phyloP scores from a whole-genome alignment of 257 asterid genomes.

The Pogostemon cablin region DNA sequence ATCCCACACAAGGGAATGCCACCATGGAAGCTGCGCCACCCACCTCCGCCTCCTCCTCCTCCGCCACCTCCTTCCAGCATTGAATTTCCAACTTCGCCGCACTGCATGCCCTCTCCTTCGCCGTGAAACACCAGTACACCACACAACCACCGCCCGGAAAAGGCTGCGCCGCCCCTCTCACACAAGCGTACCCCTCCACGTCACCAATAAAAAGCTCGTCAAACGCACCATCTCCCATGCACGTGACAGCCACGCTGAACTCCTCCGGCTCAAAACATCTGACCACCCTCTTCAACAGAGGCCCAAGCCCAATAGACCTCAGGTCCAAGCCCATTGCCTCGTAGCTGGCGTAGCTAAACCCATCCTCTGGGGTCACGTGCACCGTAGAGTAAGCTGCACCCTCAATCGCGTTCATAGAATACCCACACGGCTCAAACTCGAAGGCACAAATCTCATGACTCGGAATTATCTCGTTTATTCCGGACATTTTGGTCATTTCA shows the following conservation, averaged over 20 bases:
- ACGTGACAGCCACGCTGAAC: slow-evolving; percentile 50
- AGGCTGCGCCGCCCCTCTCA: slow-evolving; percentile 32
- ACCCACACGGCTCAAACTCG: slow-evolving; percentile 60
- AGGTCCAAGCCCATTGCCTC: slow-evolving; percentile 46
- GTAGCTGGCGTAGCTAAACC: slow-evolving; percentile 62
- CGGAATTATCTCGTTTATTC: slow-evolving; percentile 39
- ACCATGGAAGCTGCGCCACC: not conserved
- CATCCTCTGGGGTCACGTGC: slow-evolving; percentile 45
- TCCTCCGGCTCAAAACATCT: slow-evolving; percentile 43
- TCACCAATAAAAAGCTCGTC: slow-evolving; percentile 21
- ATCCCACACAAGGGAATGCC: slow-evolving; percentile 20
- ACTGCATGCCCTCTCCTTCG: not conserved
- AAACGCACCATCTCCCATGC: slow-evolving; percentile 23
- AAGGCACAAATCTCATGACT: slow-evolving; percentile 44
- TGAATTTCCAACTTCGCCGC: slow-evolving; percentile 16
- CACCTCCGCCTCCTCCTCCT: slow-evolving; percentile 16
- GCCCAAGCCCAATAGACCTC: slow-evolving; percentile 30
- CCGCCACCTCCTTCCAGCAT: slow-evolving; percentile 31
- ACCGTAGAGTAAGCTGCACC: slow-evolving; percentile 49
- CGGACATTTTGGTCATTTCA: slow-evolving; percentile 45
- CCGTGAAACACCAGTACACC: slow-evolving; percentile 39
- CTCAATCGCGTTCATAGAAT: slow-evolving; percentile 56
- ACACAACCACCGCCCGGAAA: slow-evolving; percentile 36
- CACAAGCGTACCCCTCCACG: slow-evolving; percentile 46
- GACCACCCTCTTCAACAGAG: slow-evolving; percentile 43